Evolutionary conservation across 768 basidiomycete genomes (phyloP).

Genomic region (Lactarius pseudohatsudake): DNA sequence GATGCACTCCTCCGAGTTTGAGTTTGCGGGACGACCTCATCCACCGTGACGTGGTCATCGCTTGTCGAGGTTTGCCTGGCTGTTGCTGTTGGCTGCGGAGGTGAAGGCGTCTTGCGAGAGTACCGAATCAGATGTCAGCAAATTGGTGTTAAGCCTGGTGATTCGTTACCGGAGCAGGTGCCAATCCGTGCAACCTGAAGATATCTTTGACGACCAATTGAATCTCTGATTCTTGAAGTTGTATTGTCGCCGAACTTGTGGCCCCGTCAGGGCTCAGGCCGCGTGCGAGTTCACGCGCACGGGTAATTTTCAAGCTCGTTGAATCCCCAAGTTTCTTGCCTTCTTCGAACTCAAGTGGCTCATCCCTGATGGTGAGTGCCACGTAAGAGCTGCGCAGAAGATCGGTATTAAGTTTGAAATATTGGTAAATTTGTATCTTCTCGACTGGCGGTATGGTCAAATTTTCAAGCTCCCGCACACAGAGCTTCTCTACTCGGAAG

Average conservation of each 20-base stretch:
- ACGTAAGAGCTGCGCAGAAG: conserved; percentile 54
- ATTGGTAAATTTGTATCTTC: conserved; percentile 57
- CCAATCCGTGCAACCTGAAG: not conserved
- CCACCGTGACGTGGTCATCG: no score
- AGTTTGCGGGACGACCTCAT: no score
- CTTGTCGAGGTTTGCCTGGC: no score
- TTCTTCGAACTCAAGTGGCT: conserved; percentile 53
- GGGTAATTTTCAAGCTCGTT: conserved; percentile 50
- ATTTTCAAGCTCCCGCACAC: conserved; percentile 52
- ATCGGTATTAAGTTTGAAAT: conserved; percentile 46
- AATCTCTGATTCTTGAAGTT: conserved; percentile 4
- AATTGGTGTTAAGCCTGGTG: not conserved
- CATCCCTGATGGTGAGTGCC: conserved; percentile 49
- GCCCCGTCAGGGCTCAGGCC: not conserved
- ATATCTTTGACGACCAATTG: not conserved
- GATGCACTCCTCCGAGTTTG: no score
- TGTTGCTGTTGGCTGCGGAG: no score
- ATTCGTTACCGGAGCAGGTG: not conserved
- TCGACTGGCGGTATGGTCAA: conserved; percentile 47
- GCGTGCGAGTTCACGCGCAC: conserved; percentile 47
- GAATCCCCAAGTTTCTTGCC: conserved; percentile 49
- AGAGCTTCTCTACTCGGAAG: conserved; percentile 47
- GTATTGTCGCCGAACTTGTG: not conserved
- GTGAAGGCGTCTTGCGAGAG: not conserved
- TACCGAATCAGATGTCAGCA: not conserved